phyloP scores from a whole-genome alignment of 2,329 filamentous ascomycete genomes.

The Pseudocercospora ulei region DNA sequence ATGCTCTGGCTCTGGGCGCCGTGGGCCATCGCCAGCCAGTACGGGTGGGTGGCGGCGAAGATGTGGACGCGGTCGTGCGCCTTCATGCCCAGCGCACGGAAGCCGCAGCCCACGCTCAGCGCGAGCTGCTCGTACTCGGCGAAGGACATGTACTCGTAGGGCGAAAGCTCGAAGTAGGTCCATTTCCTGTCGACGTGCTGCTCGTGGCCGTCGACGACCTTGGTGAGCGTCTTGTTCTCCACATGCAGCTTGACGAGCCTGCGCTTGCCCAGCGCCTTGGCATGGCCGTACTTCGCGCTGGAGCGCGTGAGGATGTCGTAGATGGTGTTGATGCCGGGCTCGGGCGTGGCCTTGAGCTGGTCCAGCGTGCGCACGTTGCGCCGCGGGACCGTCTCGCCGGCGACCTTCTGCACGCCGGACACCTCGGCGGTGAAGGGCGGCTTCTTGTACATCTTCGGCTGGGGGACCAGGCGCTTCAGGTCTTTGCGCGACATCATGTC shows the following conservation, averaged over 20 bases:
- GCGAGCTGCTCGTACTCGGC: conserved; percentile 64
- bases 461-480: conserved; percentile 43
- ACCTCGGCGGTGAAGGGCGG: conserved; percentile 67
- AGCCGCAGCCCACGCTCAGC: conserved; percentile 59
- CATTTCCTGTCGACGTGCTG: conserved; percentile 80
- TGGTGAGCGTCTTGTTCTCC: conserved; percentile 83
- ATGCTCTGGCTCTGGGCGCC: conserved; percentile 70
- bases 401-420: conserved; percentile 55
- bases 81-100: conserved; percentile 63
- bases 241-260: conserved; percentile 66
- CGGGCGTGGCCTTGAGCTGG: conserved; percentile 55
- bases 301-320: conserved; percentile 68
- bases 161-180: conserved; percentile 76
- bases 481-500: conserved; percentile 35
- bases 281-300: conserved; percentile 48
- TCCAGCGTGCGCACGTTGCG: conserved; percentile 63
- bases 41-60: conserved; percentile 70
- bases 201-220: conserved; percentile 71
- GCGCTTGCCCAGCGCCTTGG: conserved; percentile 53
- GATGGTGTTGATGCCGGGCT: conserved; percentile 62
- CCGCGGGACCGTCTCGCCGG: conserved; percentile 76
- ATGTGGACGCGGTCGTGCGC: conserved; percentile 63
- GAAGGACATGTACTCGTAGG: conserved; percentile 68
- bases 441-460: conserved; percentile 48
- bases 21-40: conserved; percentile 70